Evolutionary conservation across 2,329 filamentous ascomycete species (phyloP), one percentile per base, ranked within the genome.

Genomic region (Fusarium heterosporum): DNA sequence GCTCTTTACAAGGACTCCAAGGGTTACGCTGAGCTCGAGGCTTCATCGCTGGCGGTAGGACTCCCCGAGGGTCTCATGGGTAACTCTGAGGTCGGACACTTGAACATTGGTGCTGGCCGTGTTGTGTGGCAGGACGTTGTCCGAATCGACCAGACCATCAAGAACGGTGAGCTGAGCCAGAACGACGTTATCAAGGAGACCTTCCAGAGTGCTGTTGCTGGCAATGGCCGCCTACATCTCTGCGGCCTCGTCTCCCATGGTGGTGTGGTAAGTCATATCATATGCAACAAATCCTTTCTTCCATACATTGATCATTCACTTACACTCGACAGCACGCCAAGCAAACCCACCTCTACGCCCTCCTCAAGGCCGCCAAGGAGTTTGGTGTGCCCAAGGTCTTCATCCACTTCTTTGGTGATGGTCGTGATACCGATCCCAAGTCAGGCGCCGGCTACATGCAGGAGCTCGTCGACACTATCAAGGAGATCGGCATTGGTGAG

Each of bases 71-170:
- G 96, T 61, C 85, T 99, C 71, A 99, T 99, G 96, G 96, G 96
- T 70, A 99, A 99, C 85, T 97, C 93, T 73, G 96, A 99, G 81
- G 96, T 99, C 79, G 96, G 96, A 65, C 96, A 99, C 81, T 82
- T 99, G 83, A 99, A 99, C 86, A 98, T 99, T 78, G 96, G 96
- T 74, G 96, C 96, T 61, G 96, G 96, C 59, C 88, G 96, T 75
- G 96, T 99, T 64, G 96, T 99, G 74, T 99, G 96, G 96, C 96
- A 99, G 81, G 95, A 96, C 79, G 93, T 96, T 69, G 96, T 99
- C 70, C 92, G 96, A 75, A 99, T 99, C 81, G 96, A 97, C 80
- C 90, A 90, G 82, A 90, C 91, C 40, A 90, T 97, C 83, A 96
- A 95, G 86, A 93, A 93, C 74, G 88, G 87, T 69, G 88, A 96